Conservation (phyloP, 495 filamentous ascomycete genomes). For the Hyphodiscus hymeniophilus region DNA sequence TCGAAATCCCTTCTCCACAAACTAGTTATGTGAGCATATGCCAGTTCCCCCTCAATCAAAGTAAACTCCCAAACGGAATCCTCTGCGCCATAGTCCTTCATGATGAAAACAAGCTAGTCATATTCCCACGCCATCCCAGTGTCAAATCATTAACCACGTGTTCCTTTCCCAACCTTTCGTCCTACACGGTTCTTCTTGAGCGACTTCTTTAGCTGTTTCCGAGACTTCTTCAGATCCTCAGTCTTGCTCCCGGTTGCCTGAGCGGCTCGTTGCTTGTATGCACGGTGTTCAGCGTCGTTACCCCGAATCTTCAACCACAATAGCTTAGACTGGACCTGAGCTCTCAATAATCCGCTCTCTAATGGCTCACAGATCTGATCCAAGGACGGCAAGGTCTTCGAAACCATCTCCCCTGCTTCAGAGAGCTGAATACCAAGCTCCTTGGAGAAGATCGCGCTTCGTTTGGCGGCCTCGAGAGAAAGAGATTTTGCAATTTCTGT, state of each 20-base stretch:
- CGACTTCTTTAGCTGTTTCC: neutral
- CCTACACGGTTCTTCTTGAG: slow-evolving; percentile 10
- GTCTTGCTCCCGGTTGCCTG: slow-evolving; percentile 5
- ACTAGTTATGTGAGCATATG: slow-evolving; percentile 2
- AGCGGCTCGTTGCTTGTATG: slow-evolving; percentile 15
- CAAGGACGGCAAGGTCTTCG: slow-evolving; percentile 10
- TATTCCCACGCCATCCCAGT: slow-evolving; percentile 8
- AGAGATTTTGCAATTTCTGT: slow-evolving; percentile 15
- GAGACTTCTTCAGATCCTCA: neutral
- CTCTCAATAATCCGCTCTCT: slow-evolving; percentile 13
- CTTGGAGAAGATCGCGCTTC: slow-evolving; percentile 22
- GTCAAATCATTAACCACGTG: slow-evolving; percentile 5
- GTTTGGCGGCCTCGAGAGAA: slow-evolving; percentile 21
- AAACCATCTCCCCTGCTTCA: slow-evolving; percentile 12
- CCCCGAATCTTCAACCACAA: slow-evolving; percentile 22
- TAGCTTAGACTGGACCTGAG: slow-evolving; percentile 22
- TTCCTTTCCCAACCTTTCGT: slow-evolving; percentile 6
- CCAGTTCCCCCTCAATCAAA: slow-evolving; percentile 5
- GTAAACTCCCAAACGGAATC: slow-evolving; percentile 16
- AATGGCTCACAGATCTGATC: slow-evolving; percentile 13
- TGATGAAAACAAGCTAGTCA: slow-evolving; percentile 9
- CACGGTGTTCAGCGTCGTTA: slow-evolving; percentile 16
- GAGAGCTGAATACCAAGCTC: slow-evolving; percentile 17
- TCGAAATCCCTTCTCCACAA: neutral
- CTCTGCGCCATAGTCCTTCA: slow-evolving; percentile 4